phyloP scores from a whole-genome alignment of 2,329 filamentous ascomycete genomes.

The Raffaelea ambrosiae region DNA sequence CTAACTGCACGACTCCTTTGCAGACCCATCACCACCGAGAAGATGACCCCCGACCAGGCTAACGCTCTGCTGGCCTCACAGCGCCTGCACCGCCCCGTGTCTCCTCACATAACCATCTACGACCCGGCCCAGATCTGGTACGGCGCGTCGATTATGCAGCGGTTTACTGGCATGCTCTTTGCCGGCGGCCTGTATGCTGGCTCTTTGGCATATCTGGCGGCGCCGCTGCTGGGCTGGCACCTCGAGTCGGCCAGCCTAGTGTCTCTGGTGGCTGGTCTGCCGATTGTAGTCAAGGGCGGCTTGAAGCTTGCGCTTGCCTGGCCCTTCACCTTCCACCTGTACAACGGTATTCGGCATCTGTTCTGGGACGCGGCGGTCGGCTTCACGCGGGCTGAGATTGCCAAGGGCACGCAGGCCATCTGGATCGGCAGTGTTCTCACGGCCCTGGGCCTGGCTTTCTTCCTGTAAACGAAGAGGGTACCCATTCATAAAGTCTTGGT shows the following conservation, averaged over 20 bases:
- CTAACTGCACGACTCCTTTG: neutral
- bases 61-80: slow-evolving; percentile 67
- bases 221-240: slow-evolving; percentile 62
- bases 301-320: slow-evolving; percentile 48
- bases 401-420: slow-evolving; percentile 36
- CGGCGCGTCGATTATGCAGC: slow-evolving; percentile 62
- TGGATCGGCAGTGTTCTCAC: slow-evolving; percentile 37
- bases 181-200: slow-evolving; percentile 72
- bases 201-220: slow-evolving; percentile 69
- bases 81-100: slow-evolving; percentile 71
- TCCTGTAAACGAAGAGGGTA: slow-evolving; percentile 17
- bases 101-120: slow-evolving; percentile 84
- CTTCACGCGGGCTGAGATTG: slow-evolving; percentile 39
- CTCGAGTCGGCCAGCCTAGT: slow-evolving; percentile 52
- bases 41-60: slow-evolving; percentile 44
- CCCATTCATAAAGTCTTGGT: no score
- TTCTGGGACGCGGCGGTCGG: slow-evolving; percentile 43
- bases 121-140: slow-evolving; percentile 79
- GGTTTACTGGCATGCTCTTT: slow-evolving; percentile 70
- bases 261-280: slow-evolving; percentile 49
- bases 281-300: slow-evolving; percentile 49
- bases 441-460: slow-evolving; percentile 38
- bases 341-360: slow-evolving; percentile 49
- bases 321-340: slow-evolving; percentile 50
- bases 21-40: slow-evolving; percentile 48